These are phyloP conservation scores for Acanthamoeba comandoni DNA, from an alignment of 208 protist species.

Conservation along the genomic window DNA sequence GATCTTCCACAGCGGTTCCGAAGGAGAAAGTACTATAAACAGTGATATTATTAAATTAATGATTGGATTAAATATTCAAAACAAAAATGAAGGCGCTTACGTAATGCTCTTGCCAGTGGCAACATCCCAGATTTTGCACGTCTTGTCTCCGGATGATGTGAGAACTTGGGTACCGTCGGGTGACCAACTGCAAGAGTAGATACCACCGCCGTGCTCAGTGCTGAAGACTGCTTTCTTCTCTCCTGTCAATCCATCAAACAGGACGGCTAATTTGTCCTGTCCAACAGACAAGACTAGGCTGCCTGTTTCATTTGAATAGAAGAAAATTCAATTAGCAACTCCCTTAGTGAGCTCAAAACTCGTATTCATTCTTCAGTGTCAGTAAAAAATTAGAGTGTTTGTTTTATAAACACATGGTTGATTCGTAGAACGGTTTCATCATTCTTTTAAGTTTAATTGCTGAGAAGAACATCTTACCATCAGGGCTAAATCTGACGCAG, in stretches of 20 bases:
- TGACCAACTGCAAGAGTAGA: conserved; percentile 83
- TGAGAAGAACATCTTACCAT: conserved; percentile 82
- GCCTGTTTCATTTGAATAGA: too few species aligned
- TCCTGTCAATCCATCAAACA: conserved; percentile 88
- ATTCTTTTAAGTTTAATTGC: too few species aligned
- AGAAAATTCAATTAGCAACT: too few species aligned
- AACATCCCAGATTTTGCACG: conserved; percentile 89
- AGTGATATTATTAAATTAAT: background rate
- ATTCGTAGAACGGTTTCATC: too few species aligned
- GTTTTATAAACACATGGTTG: too few species aligned
- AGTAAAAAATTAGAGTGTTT: too few species aligned
- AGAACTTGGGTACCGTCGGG: conserved; percentile 84
- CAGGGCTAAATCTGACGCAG: conserved; percentile 86
- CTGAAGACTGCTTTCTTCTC: conserved; percentile 72
- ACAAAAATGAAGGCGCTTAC: conserved; percentile 6
- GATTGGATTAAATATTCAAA: background rate
- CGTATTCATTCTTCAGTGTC: too few species aligned
- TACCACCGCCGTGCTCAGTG: conserved; percentile 83
- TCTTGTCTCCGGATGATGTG: conserved; percentile 89
- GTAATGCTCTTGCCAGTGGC: conserved; percentile 36
- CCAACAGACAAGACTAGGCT: conserved; percentile 74
- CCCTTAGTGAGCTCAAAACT: too few species aligned
- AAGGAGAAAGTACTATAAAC: conserved; percentile 77
- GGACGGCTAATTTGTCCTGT: conserved; percentile 83
- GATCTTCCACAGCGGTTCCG: conserved; percentile 82